Percentiles rank a stretch among this genome's conserved stretches.
Conservation (phyloP, 768 basidiomycete genomes). For the Kwoniella europaea region DNA sequence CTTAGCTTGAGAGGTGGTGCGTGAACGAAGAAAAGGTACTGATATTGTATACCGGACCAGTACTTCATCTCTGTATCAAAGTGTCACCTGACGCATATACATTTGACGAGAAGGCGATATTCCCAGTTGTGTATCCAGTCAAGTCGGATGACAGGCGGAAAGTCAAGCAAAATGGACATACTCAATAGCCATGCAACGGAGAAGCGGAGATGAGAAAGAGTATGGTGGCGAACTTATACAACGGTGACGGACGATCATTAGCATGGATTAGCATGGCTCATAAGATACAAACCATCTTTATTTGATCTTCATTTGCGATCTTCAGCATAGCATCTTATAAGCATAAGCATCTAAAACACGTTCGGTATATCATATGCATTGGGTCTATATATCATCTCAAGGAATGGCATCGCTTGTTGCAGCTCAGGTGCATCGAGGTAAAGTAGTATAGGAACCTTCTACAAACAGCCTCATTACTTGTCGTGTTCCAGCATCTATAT, state of each 20-base stretch:
- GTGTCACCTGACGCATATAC: slow-evolving; percentile 36
- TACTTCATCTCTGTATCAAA: slow-evolving; percentile 42
- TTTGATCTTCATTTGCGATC: not conserved
- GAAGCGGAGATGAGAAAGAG: too few species aligned
- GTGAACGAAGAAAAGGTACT: not conserved
- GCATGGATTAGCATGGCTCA: too few species aligned
- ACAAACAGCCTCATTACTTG: too few species aligned
- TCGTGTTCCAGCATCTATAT: too few species aligned
- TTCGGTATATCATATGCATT: not conserved
- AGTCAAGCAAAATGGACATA: slow-evolving; percentile 14
- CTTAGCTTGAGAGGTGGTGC: not conserved
- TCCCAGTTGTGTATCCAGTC: slow-evolving; percentile 29
- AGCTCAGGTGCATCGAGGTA: too few species aligned
- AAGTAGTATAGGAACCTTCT: too few species aligned
- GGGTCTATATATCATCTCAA: not conserved
- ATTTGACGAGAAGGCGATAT: slow-evolving; percentile 32
- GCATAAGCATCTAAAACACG: not conserved
- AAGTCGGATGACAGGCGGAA: not conserved
- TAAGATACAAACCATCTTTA: not conserved
- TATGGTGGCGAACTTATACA: too few species aligned
- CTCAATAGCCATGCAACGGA: not conserved
- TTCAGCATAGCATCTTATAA: slow-evolving; percentile 1
- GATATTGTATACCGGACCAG: slow-evolving; percentile 13
- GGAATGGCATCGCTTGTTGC: too few species aligned
- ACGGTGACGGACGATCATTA: too few species aligned